These are phyloP conservation scores for Prunus salicina DNA, from an alignment of 306 rosid species.

Conservation along the genomic window DNA sequence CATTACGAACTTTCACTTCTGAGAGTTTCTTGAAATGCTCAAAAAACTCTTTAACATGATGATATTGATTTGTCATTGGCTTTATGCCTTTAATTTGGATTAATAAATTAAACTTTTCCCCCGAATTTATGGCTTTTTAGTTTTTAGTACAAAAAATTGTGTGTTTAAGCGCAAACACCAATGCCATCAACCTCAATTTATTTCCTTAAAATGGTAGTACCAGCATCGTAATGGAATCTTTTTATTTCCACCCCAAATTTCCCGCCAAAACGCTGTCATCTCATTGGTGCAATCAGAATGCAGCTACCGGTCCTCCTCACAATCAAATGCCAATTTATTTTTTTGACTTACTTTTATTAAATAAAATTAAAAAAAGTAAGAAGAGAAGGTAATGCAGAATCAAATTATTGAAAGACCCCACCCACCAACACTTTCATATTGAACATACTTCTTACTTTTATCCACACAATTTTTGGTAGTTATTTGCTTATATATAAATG, in stretches of 20 bases:
- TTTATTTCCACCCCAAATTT: not conserved
- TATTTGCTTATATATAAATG: too few species aligned
- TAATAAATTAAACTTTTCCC: not conserved
- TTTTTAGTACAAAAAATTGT: not conserved
- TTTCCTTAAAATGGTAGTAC: constrained; percentile 14
- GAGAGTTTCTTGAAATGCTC: constrained; percentile 7
- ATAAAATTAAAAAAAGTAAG: too few species aligned
- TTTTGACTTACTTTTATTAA: not conserved
- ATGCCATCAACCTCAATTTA: constrained; percentile 24
- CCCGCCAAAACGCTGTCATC: constrained; percentile 25
- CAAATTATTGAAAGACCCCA: too few species aligned
- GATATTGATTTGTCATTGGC: not conserved
- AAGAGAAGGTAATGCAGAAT: too few species aligned
- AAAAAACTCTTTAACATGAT: not conserved
- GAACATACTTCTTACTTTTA: too few species aligned
- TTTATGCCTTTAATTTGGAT: too few species aligned
- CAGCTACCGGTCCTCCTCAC: not conserved
- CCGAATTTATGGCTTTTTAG: constrained; percentile 25
- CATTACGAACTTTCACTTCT: constrained; percentile 15
- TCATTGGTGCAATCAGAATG: not conserved
- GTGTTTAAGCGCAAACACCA: constrained; percentile 5
- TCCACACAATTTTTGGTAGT: too few species aligned
- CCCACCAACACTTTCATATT: too few species aligned
- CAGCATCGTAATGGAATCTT: constrained; percentile 11
- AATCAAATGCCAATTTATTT: not conserved